Evolutionary conservation across 2,329 filamentous ascomycete genomes (phyloP).

Genomic region (Fusarium circinatum): DNA sequence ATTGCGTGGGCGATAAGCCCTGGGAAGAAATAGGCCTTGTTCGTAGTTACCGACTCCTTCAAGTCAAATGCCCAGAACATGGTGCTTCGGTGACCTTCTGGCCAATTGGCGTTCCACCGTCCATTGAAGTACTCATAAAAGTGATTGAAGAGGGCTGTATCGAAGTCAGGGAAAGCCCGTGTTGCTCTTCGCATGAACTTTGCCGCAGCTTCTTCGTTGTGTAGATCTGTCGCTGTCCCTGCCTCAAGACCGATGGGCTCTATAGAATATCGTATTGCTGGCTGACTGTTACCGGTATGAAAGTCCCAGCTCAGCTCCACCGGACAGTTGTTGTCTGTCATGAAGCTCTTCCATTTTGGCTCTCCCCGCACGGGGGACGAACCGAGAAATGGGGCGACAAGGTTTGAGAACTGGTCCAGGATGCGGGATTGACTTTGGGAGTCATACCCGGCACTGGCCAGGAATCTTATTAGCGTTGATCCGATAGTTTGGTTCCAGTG

Average conservation of each 20-base stretch:
- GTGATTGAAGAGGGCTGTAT: neutral
- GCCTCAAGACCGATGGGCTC: conserved; percentile 48
- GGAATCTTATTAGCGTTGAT: neutral
- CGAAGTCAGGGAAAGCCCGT: neutral
- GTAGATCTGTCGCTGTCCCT: conserved; percentile 40
- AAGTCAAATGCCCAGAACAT: neutral
- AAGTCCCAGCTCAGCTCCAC: conserved; percentile 54
- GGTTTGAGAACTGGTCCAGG: neutral
- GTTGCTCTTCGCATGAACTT: neutral
- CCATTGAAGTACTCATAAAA: neutral
- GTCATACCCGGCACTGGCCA: neutral
- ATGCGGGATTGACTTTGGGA: neutral
- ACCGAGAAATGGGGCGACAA: conserved; percentile 4
- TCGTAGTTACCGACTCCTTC: neutral
- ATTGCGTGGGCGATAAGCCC: neutral
- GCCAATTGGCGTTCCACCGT: rapidly evolving
- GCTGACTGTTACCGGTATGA: conserved; percentile 20
- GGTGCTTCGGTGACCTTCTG: neutral
- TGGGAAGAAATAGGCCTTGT: neutral
- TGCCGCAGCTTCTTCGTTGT: conserved; percentile 29
- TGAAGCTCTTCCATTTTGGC: conserved; percentile 50
- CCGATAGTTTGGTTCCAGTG: conserved; percentile 8
- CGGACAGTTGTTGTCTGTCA: conserved; percentile 53
- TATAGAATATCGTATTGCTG: conserved; percentile 47
- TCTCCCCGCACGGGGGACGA: neutral